Evolutionary conservation across 352 stramenopile species (phyloP).

Genomic region (Phytopythium montanum): DNA sequence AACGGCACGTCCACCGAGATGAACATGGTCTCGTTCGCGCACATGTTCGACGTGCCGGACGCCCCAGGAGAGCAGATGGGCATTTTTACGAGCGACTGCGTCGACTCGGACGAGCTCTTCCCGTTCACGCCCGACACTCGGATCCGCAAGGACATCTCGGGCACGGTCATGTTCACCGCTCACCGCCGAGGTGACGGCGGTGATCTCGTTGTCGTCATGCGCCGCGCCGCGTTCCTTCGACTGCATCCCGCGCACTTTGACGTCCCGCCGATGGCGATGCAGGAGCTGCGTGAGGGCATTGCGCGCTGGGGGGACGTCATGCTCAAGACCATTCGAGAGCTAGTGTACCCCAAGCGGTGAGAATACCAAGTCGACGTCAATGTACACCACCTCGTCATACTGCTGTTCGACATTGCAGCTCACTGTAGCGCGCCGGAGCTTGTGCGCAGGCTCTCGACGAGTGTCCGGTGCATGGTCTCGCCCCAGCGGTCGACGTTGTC

Average conservation of each 20-base stretch:
- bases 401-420: not conserved
- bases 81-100: constrained; percentile 24
- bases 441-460: constrained; percentile 4
- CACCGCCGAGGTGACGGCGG: constrained; percentile 12
- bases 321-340: constrained; percentile 25
- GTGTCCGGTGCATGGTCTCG: constrained; percentile 12
- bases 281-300: constrained; percentile 25
- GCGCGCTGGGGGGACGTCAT: constrained; percentile 29
- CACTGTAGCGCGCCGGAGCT: not conserved
- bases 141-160: constrained; percentile 31
- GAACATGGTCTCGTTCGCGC: constrained; percentile 20
- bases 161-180: constrained; percentile 20
- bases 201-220: constrained; percentile 29
- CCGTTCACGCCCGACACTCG: constrained; percentile 15
- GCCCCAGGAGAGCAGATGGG: constrained; percentile 15
- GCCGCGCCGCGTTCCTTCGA: constrained; percentile 18
- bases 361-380: too few species aligned
- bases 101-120: constrained; percentile 11
- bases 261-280: constrained; percentile 16
- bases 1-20: constrained; percentile 17
- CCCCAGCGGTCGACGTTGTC: constrained; percentile 35
- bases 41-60: constrained; percentile 14
- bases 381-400: too few species aligned
- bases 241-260: constrained; percentile 20
- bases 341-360: constrained; percentile 18